Percentiles rank a stretch among this genome's conserved stretches.
Evolutionary conservation across 306 rosid species (phyloP).

Genomic region (Cajanus cajan): DNA sequence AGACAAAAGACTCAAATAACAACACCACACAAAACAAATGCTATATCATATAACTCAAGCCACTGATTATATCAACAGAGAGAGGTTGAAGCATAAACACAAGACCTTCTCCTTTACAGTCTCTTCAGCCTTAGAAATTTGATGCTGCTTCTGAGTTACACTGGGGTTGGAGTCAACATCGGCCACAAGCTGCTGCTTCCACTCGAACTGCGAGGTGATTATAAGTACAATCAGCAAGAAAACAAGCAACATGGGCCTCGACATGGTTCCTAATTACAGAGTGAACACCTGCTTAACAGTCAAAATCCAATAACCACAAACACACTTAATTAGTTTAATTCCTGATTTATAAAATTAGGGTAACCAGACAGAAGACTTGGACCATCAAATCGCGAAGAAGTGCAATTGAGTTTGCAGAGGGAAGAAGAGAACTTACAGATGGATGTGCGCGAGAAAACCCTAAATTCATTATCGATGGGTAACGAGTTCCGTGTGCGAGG

Average conservation of each 20-base stretch:
- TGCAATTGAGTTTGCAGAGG: neutral
- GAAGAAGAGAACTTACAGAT: slow-evolving; percentile 44
- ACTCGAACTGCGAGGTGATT: slow-evolving; percentile 89
- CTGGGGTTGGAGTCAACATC: slow-evolving; percentile 56
- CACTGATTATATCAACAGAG: neutral
- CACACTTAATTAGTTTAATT: neutral
- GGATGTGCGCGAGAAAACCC: slow-evolving; percentile 37
- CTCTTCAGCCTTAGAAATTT: slow-evolving; percentile 60
- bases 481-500: neutral
- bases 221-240: slow-evolving; percentile 75
- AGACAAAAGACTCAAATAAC: neutral
- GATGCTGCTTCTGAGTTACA: slow-evolving; percentile 62
- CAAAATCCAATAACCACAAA: slow-evolving; percentile 12
- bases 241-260: slow-evolving; percentile 82
- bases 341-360: neutral
- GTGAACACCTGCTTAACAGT: slow-evolving; percentile 49
- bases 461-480: slow-evolving; percentile 46
- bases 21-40: neutral
- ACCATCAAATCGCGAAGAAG: neutral
- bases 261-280: slow-evolving; percentile 50
- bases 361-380: neutral
- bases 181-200: slow-evolving; percentile 75
- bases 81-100: neutral
- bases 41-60: neutral
- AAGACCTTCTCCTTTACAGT: slow-evolving; percentile 78